phyloP scores from a whole-genome alignment of 352 stramenopile genomes.

The Phytophthora melonis region DNA sequence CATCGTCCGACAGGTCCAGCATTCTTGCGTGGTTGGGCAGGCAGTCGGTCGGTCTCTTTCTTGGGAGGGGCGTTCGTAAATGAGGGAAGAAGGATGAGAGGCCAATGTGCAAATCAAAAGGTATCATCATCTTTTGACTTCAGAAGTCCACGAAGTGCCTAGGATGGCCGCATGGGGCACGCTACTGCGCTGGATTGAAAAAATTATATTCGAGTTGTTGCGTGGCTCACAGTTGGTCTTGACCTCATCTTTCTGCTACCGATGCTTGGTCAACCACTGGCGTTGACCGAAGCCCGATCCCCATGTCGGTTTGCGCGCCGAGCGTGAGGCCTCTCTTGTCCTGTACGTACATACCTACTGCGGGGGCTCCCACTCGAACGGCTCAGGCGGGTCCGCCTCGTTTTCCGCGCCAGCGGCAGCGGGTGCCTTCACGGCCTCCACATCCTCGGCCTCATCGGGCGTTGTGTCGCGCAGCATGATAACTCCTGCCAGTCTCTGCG shows the following conservation, averaged over 20 bases:
- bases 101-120: conserved; percentile 31
- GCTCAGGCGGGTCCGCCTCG: conserved; percentile 94
- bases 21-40: conserved; percentile 1
- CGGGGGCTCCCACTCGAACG: conserved; percentile 96
- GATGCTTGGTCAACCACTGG: conserved; percentile 6
- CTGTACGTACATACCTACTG: conserved; percentile 52
- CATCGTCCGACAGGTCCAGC: conserved; percentile 21
- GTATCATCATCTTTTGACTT: conserved; percentile 11
- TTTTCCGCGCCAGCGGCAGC: conserved; percentile 92
- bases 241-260: conserved; percentile 32
- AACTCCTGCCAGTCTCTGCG: conserved; percentile 89
- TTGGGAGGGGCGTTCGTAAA: conserved; percentile 15
- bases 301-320: conserved; percentile 30
- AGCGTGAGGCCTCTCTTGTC: conserved; percentile 30
- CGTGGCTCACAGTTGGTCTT: conserved; percentile 29
- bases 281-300: conserved; percentile 25
- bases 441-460: conserved; percentile 93
- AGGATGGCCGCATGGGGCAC: neutral
- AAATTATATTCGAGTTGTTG: conserved; percentile 46
- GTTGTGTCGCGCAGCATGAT: conserved; percentile 97
- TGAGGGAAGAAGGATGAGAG: conserved; percentile 11
- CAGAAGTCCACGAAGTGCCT: neutral
- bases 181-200: conserved; percentile 34
- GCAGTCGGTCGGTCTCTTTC: neutral
- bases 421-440: conserved; percentile 94